Evolutionary conservation across 768 basidiomycete species (phyloP).

Genomic region (Amanita pallidorosea): DNA sequence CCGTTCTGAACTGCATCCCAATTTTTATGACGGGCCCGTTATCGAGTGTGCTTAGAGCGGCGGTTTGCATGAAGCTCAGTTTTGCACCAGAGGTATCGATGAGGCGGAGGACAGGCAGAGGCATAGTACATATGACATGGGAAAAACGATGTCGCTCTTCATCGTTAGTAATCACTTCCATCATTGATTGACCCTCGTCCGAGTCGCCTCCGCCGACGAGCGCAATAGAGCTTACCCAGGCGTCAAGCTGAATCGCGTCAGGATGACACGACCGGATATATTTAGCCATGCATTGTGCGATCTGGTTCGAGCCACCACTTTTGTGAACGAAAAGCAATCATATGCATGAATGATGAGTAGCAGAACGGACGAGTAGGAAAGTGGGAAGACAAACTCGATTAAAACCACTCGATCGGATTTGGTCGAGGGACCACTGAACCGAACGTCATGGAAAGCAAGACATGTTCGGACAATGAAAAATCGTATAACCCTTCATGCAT

Average conservation of each 20-base stretch:
- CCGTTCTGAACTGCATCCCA: background rate
- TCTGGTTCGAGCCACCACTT: background rate
- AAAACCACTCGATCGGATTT: background rate
- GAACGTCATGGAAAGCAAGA: constrained; percentile 17
- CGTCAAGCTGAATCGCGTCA: background rate
- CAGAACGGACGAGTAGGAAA: background rate
- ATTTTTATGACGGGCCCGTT: background rate
- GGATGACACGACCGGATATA: background rate
- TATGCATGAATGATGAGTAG: background rate
- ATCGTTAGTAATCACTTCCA: background rate
- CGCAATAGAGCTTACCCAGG: background rate
- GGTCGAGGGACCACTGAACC: background rate
- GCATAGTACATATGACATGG: constrained; percentile 21
- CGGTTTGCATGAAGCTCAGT: constrained; percentile 10
- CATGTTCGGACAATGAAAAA: constrained; percentile 19
- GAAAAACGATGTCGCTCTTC: constrained; percentile 1
- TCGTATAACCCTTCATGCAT: constrained; percentile 23
- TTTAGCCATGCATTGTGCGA: background rate
- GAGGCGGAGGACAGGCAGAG: constrained; percentile 18
- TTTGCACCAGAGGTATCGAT: constrained; percentile 14
- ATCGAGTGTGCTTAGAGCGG: background rate
- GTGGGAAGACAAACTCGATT: background rate
- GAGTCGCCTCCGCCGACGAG: background rate
- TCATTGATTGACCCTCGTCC: too few relatives aligned
- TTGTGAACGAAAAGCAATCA: background rate